These are phyloP conservation scores for Raddia distichophylla DNA, from an alignment of 176 grass and related monocot genomes.

Conservation along the genomic window DNA sequence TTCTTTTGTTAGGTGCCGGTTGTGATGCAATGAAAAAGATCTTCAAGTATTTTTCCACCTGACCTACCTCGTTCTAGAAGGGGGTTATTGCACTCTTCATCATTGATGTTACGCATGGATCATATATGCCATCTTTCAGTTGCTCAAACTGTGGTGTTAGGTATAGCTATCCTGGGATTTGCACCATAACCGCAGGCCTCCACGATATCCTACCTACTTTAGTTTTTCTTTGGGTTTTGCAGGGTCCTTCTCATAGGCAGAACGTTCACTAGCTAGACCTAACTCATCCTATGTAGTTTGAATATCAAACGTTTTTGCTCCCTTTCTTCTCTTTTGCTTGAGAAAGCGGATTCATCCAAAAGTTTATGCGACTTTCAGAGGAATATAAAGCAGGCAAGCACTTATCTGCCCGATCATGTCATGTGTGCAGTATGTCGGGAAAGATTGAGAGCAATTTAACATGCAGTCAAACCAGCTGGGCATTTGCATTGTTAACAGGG, in stretches of 20 bases:
- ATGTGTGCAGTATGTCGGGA: slow-evolving; percentile 38
- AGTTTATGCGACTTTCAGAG: slow-evolving; percentile 40
- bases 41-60: slow-evolving; percentile 35
- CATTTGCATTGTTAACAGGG: slow-evolving; percentile 36
- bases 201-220: slow-evolving; percentile 50
- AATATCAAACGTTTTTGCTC: slow-evolving; percentile 42
- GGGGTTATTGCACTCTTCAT: slow-evolving; percentile 45
- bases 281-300: slow-evolving; percentile 46
- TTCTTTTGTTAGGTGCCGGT: slow-evolving; percentile 52
- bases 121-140: slow-evolving; percentile 48
- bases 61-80: slow-evolving; percentile 64
- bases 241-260: slow-evolving; percentile 31
- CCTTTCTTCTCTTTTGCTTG: slow-evolving; percentile 35
- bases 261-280: slow-evolving; percentile 58
- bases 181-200: slow-evolving; percentile 56
- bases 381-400: slow-evolving; percentile 20
- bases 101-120: slow-evolving; percentile 53
- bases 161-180: slow-evolving; percentile 56
- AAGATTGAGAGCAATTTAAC: slow-evolving; percentile 46
- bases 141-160: slow-evolving; percentile 56
- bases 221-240: slow-evolving; percentile 38
- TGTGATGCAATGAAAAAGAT: slow-evolving; percentile 54
- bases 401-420: slow-evolving; percentile 44
- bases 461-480: slow-evolving; percentile 47
- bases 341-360: slow-evolving; percentile 48